A percentile compares a stretch with the other conserved stretches of the same genome.
phyloP scores from a whole-genome alignment of 345 rosid species.

The Eutrema heterophyllum region DNA sequence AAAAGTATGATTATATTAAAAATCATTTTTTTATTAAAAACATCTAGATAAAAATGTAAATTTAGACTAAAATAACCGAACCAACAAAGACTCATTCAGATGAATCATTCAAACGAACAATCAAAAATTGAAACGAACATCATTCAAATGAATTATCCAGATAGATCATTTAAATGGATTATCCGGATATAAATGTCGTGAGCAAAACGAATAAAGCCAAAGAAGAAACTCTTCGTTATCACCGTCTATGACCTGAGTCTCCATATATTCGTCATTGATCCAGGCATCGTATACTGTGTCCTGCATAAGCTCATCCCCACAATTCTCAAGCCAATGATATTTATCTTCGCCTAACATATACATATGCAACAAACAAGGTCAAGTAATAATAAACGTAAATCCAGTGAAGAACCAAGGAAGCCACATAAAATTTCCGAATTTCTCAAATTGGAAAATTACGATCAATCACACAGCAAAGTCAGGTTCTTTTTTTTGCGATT shows the following conservation, averaged over 20 bases:
- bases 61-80: no score
- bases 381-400: neutral
- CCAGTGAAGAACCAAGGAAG: neutral
- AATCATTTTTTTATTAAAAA: no score
- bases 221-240: conserved; percentile 29
- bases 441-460: neutral
- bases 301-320: neutral
- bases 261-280: conserved; percentile 21
- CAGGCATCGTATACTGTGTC: conserved; percentile 13
- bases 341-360: conserved; percentile 18
- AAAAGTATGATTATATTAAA: no score
- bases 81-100: no score
- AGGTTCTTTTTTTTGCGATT: neutral
- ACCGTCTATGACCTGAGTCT: conserved; percentile 36
- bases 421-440: neutral
- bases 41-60: no score
- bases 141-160: no score
- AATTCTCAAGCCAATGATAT: conserved; percentile 4
- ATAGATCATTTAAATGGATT: no score
- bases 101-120: no score
- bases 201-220: no score
- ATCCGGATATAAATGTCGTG: no score
- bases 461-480: neutral
- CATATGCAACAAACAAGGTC: neutral
- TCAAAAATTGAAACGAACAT: no score